Evolutionary conservation across 768 basidiomycete species (phyloP).

Genomic region (Panaeolus cyanescens): DNA sequence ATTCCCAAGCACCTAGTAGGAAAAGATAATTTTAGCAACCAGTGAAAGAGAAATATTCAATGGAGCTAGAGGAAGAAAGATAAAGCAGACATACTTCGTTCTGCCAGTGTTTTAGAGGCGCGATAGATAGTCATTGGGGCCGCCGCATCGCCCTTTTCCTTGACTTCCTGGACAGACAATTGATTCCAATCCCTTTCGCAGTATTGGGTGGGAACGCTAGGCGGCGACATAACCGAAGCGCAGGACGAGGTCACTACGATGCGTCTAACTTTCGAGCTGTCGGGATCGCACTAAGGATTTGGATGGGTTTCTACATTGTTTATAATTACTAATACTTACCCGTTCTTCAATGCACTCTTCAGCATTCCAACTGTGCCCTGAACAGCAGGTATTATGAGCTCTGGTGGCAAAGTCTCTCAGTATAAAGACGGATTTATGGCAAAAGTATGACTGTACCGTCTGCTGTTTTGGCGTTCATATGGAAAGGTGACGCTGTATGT

Average conservation of each 20-base stretch:
- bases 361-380: slow-evolving; percentile 68
- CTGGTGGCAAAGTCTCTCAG: slow-evolving; percentile 27
- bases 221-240: slow-evolving; percentile 43
- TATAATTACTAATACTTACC: slow-evolving; percentile 30
- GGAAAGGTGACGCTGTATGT: slow-evolving; percentile 69
- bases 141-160: slow-evolving; percentile 50
- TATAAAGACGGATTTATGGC: background rate
- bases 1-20: slow-evolving; percentile 42
- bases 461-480: slow-evolving; percentile 45
- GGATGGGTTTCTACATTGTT: no score
- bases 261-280: slow-evolving; percentile 54
- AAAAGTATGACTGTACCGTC: slow-evolving; percentile 18
- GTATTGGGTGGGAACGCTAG: slow-evolving; percentile 29
- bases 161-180: slow-evolving; percentile 41
- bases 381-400: slow-evolving; percentile 71
- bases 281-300: no score
- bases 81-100: slow-evolving; percentile 41
- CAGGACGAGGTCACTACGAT: slow-evolving; percentile 70
- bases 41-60: background rate
- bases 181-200: slow-evolving; percentile 66
- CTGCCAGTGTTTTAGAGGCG: slow-evolving; percentile 67
- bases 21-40: background rate
- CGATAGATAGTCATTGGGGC: slow-evolving; percentile 46
- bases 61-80: slow-evolving; percentile 5
- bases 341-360: slow-evolving; percentile 55